These are phyloP conservation scores for Cetraspora pellucida DNA, from an alignment of 192 early-diverging fungal genomes.

Conservation along the genomic window DNA sequence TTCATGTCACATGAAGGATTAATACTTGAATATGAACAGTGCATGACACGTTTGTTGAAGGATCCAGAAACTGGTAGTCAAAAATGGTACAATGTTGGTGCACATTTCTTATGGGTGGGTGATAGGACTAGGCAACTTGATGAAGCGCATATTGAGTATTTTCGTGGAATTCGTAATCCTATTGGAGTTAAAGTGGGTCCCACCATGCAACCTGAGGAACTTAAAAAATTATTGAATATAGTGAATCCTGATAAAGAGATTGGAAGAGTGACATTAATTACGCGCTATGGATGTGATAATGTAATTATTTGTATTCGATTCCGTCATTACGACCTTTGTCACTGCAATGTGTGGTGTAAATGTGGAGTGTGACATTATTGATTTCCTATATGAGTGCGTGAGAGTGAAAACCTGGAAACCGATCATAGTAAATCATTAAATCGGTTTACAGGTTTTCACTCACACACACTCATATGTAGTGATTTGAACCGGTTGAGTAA, in stretches of 20 bases:
- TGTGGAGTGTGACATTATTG: no score
- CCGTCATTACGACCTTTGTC: no score
- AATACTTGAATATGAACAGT: constrained; percentile 89
- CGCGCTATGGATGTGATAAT: constrained; percentile 87
- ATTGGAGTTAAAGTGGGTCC: constrained; percentile 97
- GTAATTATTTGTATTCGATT: neutral
- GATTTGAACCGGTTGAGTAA: no score
- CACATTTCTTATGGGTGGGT: constrained; percentile 99
- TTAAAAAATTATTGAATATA: constrained; percentile 81
- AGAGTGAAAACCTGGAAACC: no score
- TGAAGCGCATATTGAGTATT: constrained; percentile 96
- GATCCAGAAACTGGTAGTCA: constrained; percentile 52
- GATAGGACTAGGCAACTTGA: constrained; percentile 95
- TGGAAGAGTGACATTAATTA: constrained; percentile 95
- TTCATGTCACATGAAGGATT: constrained; percentile 97
- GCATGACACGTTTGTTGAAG: constrained; percentile 71
- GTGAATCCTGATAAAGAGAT: constrained; percentile 84
- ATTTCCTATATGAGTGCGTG: no score
- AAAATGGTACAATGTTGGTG: constrained; percentile 88
- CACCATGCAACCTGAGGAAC: constrained; percentile 83
- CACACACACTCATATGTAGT: no score
- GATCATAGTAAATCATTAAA: no score
- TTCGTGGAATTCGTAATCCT: constrained; percentile 95
- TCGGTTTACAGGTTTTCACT: no score
- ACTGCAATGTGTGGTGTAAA: no score